Evolutionary conservation across 805 yeast genomes (phyloP), one percentile per base, ranked within the genome.

Genomic region (Lipomyces orientalis): DNA sequence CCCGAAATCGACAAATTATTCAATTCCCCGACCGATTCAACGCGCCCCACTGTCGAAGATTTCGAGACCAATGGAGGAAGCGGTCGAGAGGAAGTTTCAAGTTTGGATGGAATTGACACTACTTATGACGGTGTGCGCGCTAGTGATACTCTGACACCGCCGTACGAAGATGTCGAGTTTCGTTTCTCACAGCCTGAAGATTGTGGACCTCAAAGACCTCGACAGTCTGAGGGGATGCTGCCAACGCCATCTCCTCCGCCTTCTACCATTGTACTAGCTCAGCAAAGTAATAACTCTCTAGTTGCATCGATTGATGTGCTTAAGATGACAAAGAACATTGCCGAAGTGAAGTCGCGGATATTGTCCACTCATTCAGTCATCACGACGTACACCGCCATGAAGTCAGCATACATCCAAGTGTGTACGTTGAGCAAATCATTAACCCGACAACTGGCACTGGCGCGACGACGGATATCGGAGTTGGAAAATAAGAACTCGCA

Each of bases 381-480:
- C 33, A 73, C 76, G 6, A 74, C 76, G 1, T 73, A 74, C 68
- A 63, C 73, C 5, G 72, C 76, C 4, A 64, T 74, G 54, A 75
- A 74, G 51, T 64, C 67, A 22, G 75, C 76, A 2, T 75, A 73
- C 56, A 58, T 61, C 29, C 69, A 75, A 58, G 77, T 74, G n/a
- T 74, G 76, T 61, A 51, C 49, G 29, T 33, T 58, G 12, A 60
- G 57, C 46, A 60, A 54, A 25, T 29, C 52, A 4, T 64, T 61
- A 54, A 14, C 67, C 8, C 29, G 46, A 29, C 68, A 67, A 22
- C 49, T 67, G 6, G 55, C 71, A 8, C 34, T n/a, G 29, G 56
- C 57, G 29, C 49, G 57, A 16, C 60, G 56, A 12, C 49, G 61
- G n/a, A 25, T 58, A 3, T 14, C 63, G 16, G 66, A 64, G 6